Evolutionary conservation across 2,329 filamentous ascomycete species (phyloP).

Genomic region (Tolypocladium album): DNA sequence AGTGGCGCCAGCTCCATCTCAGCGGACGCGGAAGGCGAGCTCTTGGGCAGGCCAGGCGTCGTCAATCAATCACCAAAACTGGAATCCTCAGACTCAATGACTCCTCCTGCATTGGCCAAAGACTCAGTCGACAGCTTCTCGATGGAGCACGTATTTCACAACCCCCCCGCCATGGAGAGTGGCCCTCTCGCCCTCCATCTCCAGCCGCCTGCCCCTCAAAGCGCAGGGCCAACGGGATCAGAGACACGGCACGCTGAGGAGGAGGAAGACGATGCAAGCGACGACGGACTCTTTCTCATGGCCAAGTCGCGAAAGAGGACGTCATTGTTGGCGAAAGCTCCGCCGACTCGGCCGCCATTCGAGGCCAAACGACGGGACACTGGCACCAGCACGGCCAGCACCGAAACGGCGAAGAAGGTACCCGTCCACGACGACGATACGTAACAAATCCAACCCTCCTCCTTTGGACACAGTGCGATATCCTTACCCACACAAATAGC

Average conservation of each 20-base stretch:
- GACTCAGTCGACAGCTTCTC: conserved; percentile 35
- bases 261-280: conserved; percentile 38
- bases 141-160: conserved; percentile 27
- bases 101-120: conserved; percentile 39
- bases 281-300: conserved; percentile 45
- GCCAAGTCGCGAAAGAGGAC: conserved; percentile 38
- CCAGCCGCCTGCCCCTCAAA: conserved; percentile 5
- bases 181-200: conserved; percentile 19
- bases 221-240: conserved; percentile 1
- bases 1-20: conserved; percentile 56
- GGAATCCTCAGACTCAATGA: conserved; percentile 43
- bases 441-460: background rate
- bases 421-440: conserved; percentile 22
- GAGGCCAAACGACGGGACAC: conserved; percentile 43
- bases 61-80: conserved; percentile 33
- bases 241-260: conserved; percentile 17
- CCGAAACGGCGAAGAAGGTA: conserved; percentile 53
- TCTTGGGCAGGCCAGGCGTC: conserved; percentile 38
- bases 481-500: background rate
- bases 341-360: conserved; percentile 16
- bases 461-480: background rate
- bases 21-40: conserved; percentile 50
- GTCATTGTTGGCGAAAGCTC: conserved; percentile 6
- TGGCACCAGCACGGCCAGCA: conserved; percentile 49
- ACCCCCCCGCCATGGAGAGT: conserved; percentile 20